Evolutionary conservation across 208 protist species (phyloP).

Genomic region (Tritrichomonas foetus): DNA sequence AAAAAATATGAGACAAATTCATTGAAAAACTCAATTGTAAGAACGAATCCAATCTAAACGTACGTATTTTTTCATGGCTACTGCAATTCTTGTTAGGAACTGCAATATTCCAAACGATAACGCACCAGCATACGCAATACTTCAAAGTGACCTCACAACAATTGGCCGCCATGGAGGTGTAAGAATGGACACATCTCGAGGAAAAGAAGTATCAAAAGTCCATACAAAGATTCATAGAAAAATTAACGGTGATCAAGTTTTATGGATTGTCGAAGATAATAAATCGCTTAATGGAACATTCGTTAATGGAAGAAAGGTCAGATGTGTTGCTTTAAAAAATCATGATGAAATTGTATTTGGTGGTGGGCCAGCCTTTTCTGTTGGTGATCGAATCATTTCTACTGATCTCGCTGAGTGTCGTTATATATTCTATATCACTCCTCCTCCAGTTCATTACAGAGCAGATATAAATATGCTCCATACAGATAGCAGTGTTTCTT

Average conservation of each 20-base stretch:
- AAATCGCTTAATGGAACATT: slow-evolving; percentile 10
- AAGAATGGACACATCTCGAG: not conserved
- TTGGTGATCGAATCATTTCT: not conserved
- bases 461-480: not conserved
- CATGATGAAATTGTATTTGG: slow-evolving; percentile 28
- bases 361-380: not conserved
- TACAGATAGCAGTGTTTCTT: not conserved
- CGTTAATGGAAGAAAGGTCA: not conserved
- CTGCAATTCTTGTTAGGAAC: not conserved
- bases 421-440: not conserved
- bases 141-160: not conserved
- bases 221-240: not conserved
- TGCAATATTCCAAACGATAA: not conserved
- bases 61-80: not conserved
- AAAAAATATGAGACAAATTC: too few relatives aligned
- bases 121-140: not conserved
- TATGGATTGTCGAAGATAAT: not conserved
- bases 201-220: slow-evolving; percentile 28
- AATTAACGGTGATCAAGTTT: too few relatives aligned
- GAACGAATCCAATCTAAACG: too few relatives aligned
- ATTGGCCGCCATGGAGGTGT: not conserved
- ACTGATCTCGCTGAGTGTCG: not conserved
- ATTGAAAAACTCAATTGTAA: too few relatives aligned
- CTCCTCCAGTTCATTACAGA: not conserved
- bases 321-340: not conserved